Conservation (phyloP, 2,329 filamentous ascomycete species). For the Chlorencoelia australis region DNA sequence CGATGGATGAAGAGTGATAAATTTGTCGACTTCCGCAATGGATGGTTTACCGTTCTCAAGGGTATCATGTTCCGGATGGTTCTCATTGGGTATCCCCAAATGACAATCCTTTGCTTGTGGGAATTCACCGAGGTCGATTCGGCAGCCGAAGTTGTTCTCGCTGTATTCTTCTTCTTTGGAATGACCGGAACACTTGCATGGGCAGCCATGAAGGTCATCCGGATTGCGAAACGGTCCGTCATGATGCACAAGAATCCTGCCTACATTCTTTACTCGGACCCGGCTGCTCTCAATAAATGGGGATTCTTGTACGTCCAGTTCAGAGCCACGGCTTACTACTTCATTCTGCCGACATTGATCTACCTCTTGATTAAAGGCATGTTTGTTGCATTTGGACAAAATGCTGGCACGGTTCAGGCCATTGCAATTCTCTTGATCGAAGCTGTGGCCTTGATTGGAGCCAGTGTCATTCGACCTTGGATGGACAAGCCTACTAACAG, state of each 20-base stretch:
- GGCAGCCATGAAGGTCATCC: constrained; percentile 84
- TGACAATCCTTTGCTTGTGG: constrained; percentile 86
- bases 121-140: constrained; percentile 84
- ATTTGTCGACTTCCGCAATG: constrained; percentile 88
- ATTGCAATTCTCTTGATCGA: constrained; percentile 78
- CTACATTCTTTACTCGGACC: constrained; percentile 94
- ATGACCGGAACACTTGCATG: constrained; percentile 70
- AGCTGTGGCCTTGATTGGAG: constrained; percentile 62
- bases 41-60: constrained; percentile 86
- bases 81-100: constrained; percentile 84
- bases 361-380: constrained; percentile 83
- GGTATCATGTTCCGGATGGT: constrained; percentile 87
- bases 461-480: constrained; percentile 78
- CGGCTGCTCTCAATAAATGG: constrained; percentile 93
- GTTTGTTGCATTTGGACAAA: constrained; percentile 77
- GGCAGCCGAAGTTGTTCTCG: constrained; percentile 73
- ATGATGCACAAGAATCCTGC: constrained; percentile 91
- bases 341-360: constrained; percentile 67
- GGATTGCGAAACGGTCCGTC: constrained; percentile 79
- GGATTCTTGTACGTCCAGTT: constrained; percentile 97
- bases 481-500: constrained; percentile 99
- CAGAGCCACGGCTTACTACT: constrained; percentile 92
- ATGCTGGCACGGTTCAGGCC: constrained; percentile 61
- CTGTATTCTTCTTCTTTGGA: constrained; percentile 79
- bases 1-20: constrained; percentile 75